Conservation (phyloP, 148 eudicot species). For the Silene latifolia region DNA sequence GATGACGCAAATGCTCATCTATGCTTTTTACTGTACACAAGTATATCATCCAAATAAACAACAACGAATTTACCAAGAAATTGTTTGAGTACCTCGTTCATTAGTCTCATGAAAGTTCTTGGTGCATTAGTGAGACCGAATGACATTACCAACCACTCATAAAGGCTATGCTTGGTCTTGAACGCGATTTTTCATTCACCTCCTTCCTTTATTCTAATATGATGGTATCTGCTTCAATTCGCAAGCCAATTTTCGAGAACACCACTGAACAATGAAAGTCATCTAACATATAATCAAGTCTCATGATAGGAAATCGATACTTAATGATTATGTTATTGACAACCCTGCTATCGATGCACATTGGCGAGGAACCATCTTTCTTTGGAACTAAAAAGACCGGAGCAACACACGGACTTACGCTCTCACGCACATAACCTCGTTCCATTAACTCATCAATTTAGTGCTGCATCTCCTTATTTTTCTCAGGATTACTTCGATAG, state of each 20-base stretch:
- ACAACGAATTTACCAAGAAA: background rate
- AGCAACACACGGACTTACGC: no score
- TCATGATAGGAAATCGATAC: no score
- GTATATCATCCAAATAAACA: no score
- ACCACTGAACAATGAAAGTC: background rate
- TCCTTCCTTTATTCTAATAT: no score
- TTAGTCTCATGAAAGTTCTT: background rate
- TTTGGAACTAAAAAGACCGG: no score
- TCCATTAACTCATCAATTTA: background rate
- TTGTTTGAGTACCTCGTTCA: background rate
- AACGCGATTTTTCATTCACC: no score
- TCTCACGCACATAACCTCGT: no score
- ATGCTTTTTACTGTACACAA: no score
- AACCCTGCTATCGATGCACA: background rate
- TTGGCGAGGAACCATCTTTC: background rate
- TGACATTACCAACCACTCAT: conserved; percentile 1
- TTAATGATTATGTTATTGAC: background rate
- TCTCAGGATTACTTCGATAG: background rate
- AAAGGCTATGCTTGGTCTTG: no score
- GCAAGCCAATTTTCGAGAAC: background rate
- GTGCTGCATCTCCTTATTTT: background rate
- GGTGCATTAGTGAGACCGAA: background rate
- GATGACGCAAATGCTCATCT: no score
- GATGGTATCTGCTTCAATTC: background rate
- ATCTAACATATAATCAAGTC: background rate